Base-by-base conservation (phyloP, 441 rosid genomes). In the Erodium moschatum region DNA sequence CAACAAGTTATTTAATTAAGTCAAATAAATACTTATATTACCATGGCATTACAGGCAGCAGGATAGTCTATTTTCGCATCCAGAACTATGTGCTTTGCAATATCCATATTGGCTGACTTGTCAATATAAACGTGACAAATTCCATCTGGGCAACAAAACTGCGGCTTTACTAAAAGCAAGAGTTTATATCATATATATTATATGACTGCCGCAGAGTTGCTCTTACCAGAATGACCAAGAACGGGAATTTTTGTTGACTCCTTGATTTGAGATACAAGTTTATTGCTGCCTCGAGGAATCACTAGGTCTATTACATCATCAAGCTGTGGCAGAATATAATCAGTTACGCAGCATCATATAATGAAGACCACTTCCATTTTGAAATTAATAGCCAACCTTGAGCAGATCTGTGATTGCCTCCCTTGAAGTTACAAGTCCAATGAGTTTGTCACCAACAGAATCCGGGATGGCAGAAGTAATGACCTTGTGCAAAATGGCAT, bases 221-320 rank as follows among this genome's bases (percentile, higher is more conserved):
- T 24, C 86, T 73, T 80, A 94, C 97, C 99, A 64, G 99, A 84
- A 83, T 94, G 99, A 68, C 99, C 97, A 38, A 94, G 86, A 75
- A 94, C 99, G 40, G 99, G 97, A 70, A 94, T 94, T 79, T 89
- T 94, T 13, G 99, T 94, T 35, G 97, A 87, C 70, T 79, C 85
- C 77, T 91, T 94, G 61, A 94, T 91, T 78, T 88, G 87, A 75
- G 97, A 83, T 77, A 94, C 97, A 74, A 94, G 96, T 73, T 82
- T 88, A 75, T 88, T 94, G 88, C 97, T 91, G 79, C 99, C 99
- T 83, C 99, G 87, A 70, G 99, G 97, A 77, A 94, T 94, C 75
- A 94, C 97, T 66, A 94, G 99, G 80, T 94, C 99, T 70, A 94
- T 91, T 64, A 89, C 97, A 71, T 94, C 97, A 83, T 94, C 99